A percentile compares a stretch with the other conserved stretches of the same genome.
Evolutionary conservation across 1,139 yeast species (phyloP).

Genomic region (Pichia sp.): DNA sequence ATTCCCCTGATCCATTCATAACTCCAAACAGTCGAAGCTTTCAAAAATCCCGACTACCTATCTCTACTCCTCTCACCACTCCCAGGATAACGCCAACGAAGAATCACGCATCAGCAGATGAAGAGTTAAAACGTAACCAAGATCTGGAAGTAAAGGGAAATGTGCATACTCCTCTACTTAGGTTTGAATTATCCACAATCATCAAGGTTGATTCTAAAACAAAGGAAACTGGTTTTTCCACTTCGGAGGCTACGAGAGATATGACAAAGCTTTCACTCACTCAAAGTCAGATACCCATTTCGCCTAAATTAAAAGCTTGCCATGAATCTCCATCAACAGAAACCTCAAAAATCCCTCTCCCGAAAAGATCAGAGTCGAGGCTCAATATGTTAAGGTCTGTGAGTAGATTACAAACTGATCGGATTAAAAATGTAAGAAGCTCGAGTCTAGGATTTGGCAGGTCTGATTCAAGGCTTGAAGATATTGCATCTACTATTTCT

Average conservation of each 20-base stretch:
- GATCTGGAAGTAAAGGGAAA: neutral
- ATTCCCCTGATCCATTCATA: slow-evolving; percentile 29
- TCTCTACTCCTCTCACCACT: slow-evolving; percentile 19
- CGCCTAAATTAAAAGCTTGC: neutral
- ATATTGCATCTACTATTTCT: slow-evolving; percentile 15
- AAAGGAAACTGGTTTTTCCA: neutral
- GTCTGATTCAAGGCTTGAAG: slow-evolving; percentile 17
- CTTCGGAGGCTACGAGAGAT: neutral
- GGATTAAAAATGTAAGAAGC: neutral
- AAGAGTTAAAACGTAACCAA: slow-evolving; percentile 1
- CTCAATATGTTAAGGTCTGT: slow-evolving; percentile 18
- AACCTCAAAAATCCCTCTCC: slow-evolving; percentile 27
- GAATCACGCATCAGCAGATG: slow-evolving; percentile 11
- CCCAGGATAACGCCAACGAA: slow-evolving; percentile 15
- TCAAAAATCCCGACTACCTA: slow-evolving; percentile 11
- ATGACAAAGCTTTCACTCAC: neutral
- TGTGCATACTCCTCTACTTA: slow-evolving; percentile 6
- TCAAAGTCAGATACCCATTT: neutral
- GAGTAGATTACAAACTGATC: slow-evolving; percentile 10
- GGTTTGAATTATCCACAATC: slow-evolving; percentile 12
- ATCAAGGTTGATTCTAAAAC: slow-evolving; percentile 4
- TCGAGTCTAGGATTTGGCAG: neutral
- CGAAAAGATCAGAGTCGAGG: slow-evolving; percentile 25
- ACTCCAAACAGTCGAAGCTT: slow-evolving; percentile 27
- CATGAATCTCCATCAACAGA: neutral